Evolutionary conservation across 1,284 basidiomycete genomes (phyloP), one percentile per base, ranked within the genome.

Genomic region (Filobasidium uniguttulatum): DNA sequence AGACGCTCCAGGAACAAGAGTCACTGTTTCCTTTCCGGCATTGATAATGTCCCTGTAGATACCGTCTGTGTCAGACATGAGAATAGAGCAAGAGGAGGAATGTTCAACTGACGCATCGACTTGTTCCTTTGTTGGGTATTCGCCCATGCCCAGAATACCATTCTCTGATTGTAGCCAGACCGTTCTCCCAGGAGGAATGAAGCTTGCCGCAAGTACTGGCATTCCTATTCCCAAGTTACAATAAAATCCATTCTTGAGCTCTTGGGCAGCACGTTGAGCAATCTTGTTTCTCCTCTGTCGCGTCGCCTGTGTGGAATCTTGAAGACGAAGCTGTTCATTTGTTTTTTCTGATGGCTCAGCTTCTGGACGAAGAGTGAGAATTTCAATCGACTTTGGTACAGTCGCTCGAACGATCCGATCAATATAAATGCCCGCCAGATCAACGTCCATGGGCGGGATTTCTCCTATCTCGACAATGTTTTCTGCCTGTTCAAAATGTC

Each of bases 101-200:
- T 46, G 23, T 33, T n/a, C 5, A n/a, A 75, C 83, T 72, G 60
- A 87, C 84, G 85, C 79, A 66, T 94, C 89, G n/a, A 93, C 76
- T 65, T 91, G 75, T 33, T 83, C 77, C 68, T 80, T 74, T 9
- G 84, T 85, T 15, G 90, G 90, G 67, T 90, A 93, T 36, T 89
- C 88, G 2, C 90, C 90, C 86, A 94, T 89, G 43, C 88, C 89
- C 56, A 96, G 74, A 55, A 94, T 84, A 52, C 89, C 89, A 61
- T 96, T 96, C 75, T 96, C 89, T 61, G 85, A 88, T 68, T 96
- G 90, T 60, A 91, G 66, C 84, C 86, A 90, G 33, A 94, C 86
- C 48, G 78, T 78, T n/a, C 86, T 80, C 46, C 80, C 83, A 44
- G 80, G 75, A 41, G 78, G 77, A 47, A 90, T 67, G 70, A 84